Conservation (phyloP, 176 grass and related monocot genomes). For the Bromus sterilis region DNA sequence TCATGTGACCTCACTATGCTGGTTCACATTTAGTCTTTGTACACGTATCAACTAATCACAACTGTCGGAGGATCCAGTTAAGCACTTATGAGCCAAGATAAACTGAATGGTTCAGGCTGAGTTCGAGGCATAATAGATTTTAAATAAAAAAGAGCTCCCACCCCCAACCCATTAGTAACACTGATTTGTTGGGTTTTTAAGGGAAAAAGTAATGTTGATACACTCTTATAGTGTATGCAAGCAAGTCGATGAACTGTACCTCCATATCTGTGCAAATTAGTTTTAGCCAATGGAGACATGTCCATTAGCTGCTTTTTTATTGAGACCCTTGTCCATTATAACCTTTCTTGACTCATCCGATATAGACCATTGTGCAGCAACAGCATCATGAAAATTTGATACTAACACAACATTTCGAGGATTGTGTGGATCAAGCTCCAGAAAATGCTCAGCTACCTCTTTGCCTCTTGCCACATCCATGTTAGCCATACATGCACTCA, state of each 20-base stretch:
- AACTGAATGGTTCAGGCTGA: neutral
- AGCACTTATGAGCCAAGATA: neutral
- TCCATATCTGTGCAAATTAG: neutral
- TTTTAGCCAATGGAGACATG: conserved; percentile 14
- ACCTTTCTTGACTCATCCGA: conserved; percentile 31
- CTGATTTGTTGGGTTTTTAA: neutral
- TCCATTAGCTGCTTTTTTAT: conserved; percentile 46
- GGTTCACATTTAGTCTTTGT: neutral
- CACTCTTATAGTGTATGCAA: neutral
- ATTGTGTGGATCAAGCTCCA: conserved; percentile 29
- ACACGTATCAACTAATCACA: neutral
- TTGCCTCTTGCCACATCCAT: conserved; percentile 53
- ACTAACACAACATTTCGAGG: conserved; percentile 43
- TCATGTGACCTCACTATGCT: neutral
- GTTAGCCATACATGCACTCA: conserved; percentile 37
- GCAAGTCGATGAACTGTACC: neutral
- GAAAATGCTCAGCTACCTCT: conserved; percentile 33
- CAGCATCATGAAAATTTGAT: conserved; percentile 51
- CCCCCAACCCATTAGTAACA: neutral
- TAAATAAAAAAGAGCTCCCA: neutral
- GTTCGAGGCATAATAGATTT: neutral
- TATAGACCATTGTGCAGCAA: conserved; percentile 28
- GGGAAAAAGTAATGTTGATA: neutral
- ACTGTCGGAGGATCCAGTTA: neutral
- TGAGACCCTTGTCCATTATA: conserved; percentile 40